Evolutionary conservation across 352 stramenopile species (phyloP), one percentile per base, ranked within the genome.

Genomic region (Phytophthora crassamura): DNA sequence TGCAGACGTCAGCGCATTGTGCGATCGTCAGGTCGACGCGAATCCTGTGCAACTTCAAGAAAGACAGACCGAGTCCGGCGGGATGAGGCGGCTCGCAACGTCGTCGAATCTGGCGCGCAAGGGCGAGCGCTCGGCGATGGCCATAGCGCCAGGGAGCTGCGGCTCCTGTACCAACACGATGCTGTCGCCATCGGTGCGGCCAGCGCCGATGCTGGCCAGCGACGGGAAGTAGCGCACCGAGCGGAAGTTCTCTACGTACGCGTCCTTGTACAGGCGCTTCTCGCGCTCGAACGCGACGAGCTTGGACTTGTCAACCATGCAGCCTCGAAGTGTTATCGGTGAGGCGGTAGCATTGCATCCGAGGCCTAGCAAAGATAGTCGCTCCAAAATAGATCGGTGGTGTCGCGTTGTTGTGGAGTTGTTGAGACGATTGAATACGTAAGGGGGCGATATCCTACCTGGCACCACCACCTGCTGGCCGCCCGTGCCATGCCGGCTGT

Each of bases 221-320:
- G 80, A 78, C n/a, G 82, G 82, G 67, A 93, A 93, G 63, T 89
- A 74, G 53, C 84, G 82, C 70, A 91, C 77, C 16, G 80, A 78
- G 48, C 80, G 78, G 47, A 90, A 93, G 52, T 87, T 85, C 45
- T 82, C 64, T 28, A 89, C 84, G 49, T 90, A 89, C 1, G 82
- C 82, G 59, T 91, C 78, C 69, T 90, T 91, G 62, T 89, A 91
- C 38, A 88, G 70, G 58, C 81, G 77, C 78, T 89, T 93, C 56
- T 93, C 80, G 68, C 77, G 80, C 67, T 91, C 80, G 60, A 77
- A 90, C 47, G 80, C 78, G 14, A 88, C 56, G 62, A 81, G 69
- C 40, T 84, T 73, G 39, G 74, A 71, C 63, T 82, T 86, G 58
- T 87, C 68, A 51, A 69, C 74, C 68, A 79, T 74, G 35, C 5